A percentile compares a stretch with the other conserved stretches of the same genome.
phyloP scores from a whole-genome alignment of 768 basidiomycete genomes.

The Candolleomyces aberdarensis region DNA sequence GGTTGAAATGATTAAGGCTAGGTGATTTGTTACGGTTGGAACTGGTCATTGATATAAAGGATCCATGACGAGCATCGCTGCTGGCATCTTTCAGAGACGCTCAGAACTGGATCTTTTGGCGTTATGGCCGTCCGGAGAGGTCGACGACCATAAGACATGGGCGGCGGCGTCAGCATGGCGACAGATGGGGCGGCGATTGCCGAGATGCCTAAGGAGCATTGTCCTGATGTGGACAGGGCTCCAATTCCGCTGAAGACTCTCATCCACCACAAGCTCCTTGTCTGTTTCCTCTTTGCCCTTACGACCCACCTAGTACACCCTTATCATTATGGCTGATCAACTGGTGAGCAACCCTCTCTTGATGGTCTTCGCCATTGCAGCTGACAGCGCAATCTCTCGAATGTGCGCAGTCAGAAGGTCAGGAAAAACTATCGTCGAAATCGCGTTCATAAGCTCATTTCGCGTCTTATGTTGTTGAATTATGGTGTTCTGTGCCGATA shows the following conservation, averaged over 20 bases:
- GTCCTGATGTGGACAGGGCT: background rate
- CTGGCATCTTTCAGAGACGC: too few species aligned
- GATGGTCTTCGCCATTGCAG: constrained; percentile 12
- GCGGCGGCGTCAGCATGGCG: background rate
- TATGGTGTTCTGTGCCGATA: background rate
- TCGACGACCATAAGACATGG: background rate
- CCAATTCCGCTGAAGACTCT: background rate
- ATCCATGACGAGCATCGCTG: too few species aligned
- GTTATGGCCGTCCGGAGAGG: background rate
- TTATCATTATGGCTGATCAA: constrained; percentile 52
- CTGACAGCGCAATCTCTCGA: constrained; percentile 6
- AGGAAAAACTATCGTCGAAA: constrained; percentile 13
- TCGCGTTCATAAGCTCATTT: constrained; percentile 3
- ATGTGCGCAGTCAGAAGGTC: constrained; percentile 55
- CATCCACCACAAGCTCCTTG: background rate
- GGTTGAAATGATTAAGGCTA: too few species aligned
- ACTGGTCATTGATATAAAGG: too few species aligned
- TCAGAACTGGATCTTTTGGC: too few species aligned
- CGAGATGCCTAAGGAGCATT: constrained; percentile 11
- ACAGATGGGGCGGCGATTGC: constrained; percentile 19
- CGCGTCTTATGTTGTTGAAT: background rate
- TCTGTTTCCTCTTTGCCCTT: background rate
- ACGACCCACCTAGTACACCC: background rate
- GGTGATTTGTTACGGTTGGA: too few species aligned
- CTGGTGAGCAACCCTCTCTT: constrained; percentile 35